A percentile compares a stretch with the other conserved stretches of the same genome.
Evolutionary conservation across 768 basidiomycete genomes (phyloP).

Genomic region (Mycena filopes): DNA sequence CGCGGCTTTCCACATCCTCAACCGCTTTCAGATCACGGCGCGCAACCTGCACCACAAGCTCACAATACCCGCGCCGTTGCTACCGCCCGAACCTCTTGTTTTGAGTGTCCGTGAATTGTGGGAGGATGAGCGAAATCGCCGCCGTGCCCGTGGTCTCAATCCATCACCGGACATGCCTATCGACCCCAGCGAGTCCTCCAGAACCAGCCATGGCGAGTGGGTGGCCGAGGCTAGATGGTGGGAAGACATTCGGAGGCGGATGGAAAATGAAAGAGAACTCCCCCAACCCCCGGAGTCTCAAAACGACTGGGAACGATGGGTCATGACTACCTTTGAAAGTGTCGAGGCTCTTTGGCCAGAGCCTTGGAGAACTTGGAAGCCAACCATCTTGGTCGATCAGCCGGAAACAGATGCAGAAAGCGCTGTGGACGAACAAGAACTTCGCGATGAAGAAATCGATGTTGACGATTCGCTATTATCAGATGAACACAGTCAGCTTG

Average conservation of each 20-base stretch:
- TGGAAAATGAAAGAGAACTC: slow-evolving; percentile 56
- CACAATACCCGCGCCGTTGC: slow-evolving; percentile 66
- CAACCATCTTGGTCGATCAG: slow-evolving; percentile 39
- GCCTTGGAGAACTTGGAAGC: slow-evolving; percentile 67
- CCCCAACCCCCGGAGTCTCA: slow-evolving; percentile 4
- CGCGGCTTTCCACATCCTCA: slow-evolving; percentile 84
- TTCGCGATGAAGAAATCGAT: slow-evolving; percentile 47
- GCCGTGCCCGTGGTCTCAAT: slow-evolving; percentile 71
- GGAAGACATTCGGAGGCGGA: slow-evolving; percentile 73
- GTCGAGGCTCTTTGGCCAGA: slow-evolving; percentile 87
- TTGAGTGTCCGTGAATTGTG: slow-evolving; percentile 92
- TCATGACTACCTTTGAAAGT: slow-evolving; percentile 92
- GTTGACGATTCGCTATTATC: slow-evolving; percentile 65
- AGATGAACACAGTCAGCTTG: slow-evolving; percentile 55
- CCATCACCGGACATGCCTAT: slow-evolving; percentile 80
- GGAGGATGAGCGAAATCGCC: slow-evolving; percentile 92
- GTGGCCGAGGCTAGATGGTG: slow-evolving; percentile 79
- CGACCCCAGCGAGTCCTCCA: slow-evolving; percentile 71
- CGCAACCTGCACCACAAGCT: slow-evolving; percentile 76
- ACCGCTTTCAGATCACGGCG: slow-evolving; percentile 72
- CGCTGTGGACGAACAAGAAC: slow-evolving; percentile 23
- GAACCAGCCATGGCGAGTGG: slow-evolving; percentile 72
- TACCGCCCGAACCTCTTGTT: slow-evolving; percentile 79
- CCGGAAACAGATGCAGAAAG: slow-evolving; percentile 32
- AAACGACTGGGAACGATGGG: slow-evolving; percentile 73